A percentile compares a stretch with the other conserved stretches of the same genome.
These are phyloP conservation scores for Blastobotrys indianensis DNA, from an alignment of 1,139 yeast genomes.

Conservation along the genomic window DNA sequence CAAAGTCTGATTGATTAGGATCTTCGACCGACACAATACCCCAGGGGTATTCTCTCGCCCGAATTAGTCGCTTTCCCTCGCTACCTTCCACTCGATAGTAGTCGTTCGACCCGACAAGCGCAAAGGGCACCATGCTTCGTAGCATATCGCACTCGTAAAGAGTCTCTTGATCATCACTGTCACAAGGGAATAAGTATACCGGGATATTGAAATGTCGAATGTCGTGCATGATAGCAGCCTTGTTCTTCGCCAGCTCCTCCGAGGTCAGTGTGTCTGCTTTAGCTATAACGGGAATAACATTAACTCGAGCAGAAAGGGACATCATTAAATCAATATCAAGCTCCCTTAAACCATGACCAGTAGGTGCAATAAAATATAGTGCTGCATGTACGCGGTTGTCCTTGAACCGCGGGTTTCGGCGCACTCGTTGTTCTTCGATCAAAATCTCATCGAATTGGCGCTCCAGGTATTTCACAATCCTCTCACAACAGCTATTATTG, in stretches of 20 bases:
- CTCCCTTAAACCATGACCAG: slow-evolving; percentile 72
- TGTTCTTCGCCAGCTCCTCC: slow-evolving; percentile 64
- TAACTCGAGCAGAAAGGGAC: slow-evolving; percentile 71
- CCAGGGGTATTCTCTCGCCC: slow-evolving; percentile 94
- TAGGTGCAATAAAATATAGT: slow-evolving; percentile 64
- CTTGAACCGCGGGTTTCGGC: slow-evolving; percentile 70
- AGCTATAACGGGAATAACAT: slow-evolving; percentile 80
- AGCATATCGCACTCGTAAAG: slow-evolving; percentile 75
- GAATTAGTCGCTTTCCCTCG: slow-evolving; percentile 34
- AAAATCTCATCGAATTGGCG: slow-evolving; percentile 89
- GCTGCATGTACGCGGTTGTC: slow-evolving; percentile 73
- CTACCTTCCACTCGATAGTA: slow-evolving; percentile 16
- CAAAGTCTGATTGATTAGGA: slow-evolving; percentile 75
- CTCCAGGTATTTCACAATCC: slow-evolving; percentile 70
- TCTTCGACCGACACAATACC: slow-evolving; percentile 68
- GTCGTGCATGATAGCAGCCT: slow-evolving; percentile 60
- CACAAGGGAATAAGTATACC: slow-evolving; percentile 71
- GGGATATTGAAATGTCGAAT: slow-evolving; percentile 75
- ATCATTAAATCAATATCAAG: slow-evolving; percentile 74
- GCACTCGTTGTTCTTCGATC: slow-evolving; percentile 84
- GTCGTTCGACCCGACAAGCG: slow-evolving; percentile 60
- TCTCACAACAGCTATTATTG: slow-evolving; percentile 61
- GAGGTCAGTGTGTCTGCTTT: slow-evolving; percentile 84
- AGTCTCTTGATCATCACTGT: slow-evolving; percentile 56
- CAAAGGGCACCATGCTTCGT: slow-evolving; percentile 77